Evolutionary conservation across 768 basidiomycete genomes (phyloP), one percentile per base, ranked within the genome.

Genomic region (Imleria badia): DNA sequence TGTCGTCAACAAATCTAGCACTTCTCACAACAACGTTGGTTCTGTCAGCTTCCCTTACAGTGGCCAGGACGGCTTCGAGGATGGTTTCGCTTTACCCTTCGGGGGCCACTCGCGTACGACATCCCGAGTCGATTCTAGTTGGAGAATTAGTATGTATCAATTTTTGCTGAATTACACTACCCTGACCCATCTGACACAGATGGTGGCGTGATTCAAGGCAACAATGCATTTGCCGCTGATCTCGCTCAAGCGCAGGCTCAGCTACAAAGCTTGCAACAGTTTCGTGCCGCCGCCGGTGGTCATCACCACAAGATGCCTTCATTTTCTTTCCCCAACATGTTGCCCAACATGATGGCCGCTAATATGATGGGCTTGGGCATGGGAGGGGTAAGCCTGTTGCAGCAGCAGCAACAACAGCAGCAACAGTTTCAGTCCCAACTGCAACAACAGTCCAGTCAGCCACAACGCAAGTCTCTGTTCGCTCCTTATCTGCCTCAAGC

Each of bases 401-500:
- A 96, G 67, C 94, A 96, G 65, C 91, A 95, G 60, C 94, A 95
- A 49, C 89, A 91, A 63, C 69, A 70, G 1, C 70, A 72, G 6
- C 68, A 70, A 35, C 94, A 91, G 61, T 96, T 97, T 78, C 94
- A 94, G 75, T 89, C 91, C 54, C 95, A 97, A 66, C 79, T 98
- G 20, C 94, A 96, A 67, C 95, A 97, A 66, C 91, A 94, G 72
- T 87, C 87, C 14, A 88, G 74, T 62, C 91, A 94, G 58, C 95
- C 94, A 33, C 94, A 97, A 73, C 89, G 97, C 73, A 98, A 98
- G 77, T 98, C 94, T 42, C 81, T 99, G 36, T 99, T 99, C 70
- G 96, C 96, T 54, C 97, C 97, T 51, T 99, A 99, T 70, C 85
- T 99, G 57, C 97, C 97, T 47, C 95, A 98, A 71, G 96, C 95